A percentile compares a stretch with the other conserved stretches of the same genome.
Evolutionary conservation across 768 basidiomycete species (phyloP).

Genomic region (Melanogaster broomeanus): DNA sequence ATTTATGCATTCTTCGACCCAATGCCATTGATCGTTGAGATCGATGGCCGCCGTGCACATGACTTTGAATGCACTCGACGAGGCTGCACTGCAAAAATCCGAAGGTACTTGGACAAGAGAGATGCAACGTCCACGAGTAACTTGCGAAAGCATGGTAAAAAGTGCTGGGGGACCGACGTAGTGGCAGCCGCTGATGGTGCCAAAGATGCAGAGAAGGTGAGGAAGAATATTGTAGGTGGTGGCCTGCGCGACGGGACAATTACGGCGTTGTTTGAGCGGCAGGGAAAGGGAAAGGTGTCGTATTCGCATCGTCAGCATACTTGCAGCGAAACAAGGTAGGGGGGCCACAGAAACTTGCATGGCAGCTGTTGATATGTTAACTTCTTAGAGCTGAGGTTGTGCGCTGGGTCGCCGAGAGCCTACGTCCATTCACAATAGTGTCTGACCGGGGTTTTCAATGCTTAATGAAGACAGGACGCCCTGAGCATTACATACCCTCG

Average conservation of each 20-base stretch:
- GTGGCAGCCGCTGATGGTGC: not conserved
- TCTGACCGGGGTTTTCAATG: conserved; percentile 33
- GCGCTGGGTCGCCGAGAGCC: conserved; percentile 35
- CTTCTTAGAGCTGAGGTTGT: conserved; percentile 32
- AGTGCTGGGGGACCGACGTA: conserved; percentile 33
- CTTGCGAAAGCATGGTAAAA: conserved; percentile 25
- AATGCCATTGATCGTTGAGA: conserved; percentile 14
- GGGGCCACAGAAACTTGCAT: too few species aligned
- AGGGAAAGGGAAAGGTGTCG: conserved; percentile 30
- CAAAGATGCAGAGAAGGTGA: not conserved
- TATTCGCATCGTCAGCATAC: conserved; percentile 32
- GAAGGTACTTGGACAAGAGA: conserved; percentile 22
- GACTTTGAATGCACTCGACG: conserved; percentile 25
- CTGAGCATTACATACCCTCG: conserved; percentile 35
- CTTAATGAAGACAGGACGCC: conserved; percentile 12
- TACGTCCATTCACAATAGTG: conserved; percentile 36
- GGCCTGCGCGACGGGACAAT: conserved; percentile 10
- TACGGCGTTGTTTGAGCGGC: conserved; percentile 27
- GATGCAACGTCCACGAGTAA: conserved; percentile 32
- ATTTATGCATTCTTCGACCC: conserved; percentile 32
- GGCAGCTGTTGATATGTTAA: too few species aligned
- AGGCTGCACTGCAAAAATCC: conserved; percentile 14
- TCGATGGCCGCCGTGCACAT: conserved; percentile 16
- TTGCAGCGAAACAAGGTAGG: conserved; percentile 16
- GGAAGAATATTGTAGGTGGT: not conserved